Evolutionary conservation across 345 rosid species (phyloP).

Genomic region (Mercurialis annua): DNA sequence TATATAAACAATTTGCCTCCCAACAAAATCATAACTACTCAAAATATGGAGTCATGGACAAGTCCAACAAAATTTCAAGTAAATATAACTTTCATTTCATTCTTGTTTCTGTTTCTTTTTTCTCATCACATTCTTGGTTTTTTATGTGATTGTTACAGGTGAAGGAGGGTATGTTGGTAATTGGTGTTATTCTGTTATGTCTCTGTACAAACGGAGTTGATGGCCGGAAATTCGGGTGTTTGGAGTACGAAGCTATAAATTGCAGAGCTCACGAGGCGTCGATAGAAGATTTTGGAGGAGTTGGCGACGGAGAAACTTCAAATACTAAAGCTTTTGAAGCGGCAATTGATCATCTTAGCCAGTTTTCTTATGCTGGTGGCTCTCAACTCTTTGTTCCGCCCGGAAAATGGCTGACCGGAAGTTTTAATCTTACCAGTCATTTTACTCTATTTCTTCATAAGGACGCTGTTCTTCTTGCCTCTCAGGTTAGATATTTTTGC

Average conservation of each 20-base stretch:
- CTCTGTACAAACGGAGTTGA: slow-evolving; percentile 35
- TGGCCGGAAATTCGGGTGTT: slow-evolving; percentile 25
- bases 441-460: slow-evolving; percentile 42
- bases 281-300: slow-evolving; percentile 23
- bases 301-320: slow-evolving; percentile 43
- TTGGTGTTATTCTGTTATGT: slow-evolving; percentile 28
- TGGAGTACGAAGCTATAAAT: slow-evolving; percentile 19
- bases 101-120: neutral
- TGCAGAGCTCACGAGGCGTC: slow-evolving; percentile 31
- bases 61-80: slow-evolving; percentile 18
- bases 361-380: slow-evolving; percentile 35
- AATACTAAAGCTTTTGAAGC: slow-evolving; percentile 41
- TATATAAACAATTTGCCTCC: neutral
- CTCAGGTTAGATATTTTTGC: slow-evolving; percentile 31
- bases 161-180: slow-evolving; percentile 9
- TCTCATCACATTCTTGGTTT: neutral
- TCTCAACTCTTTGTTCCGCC: slow-evolving; percentile 42
- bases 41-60: slow-evolving; percentile 21
- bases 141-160: slow-evolving; percentile 19
- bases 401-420: slow-evolving; percentile 48
- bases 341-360: slow-evolving; percentile 37
- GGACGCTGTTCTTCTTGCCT: slow-evolving; percentile 43
- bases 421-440: slow-evolving; percentile 44
- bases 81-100: neutral
- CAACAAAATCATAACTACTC: slow-evolving; percentile 3